These are phyloP conservation scores for Aspergillus cejpii DNA, from an alignment of 2,329 filamentous ascomycete species.

Conservation along the genomic window DNA sequence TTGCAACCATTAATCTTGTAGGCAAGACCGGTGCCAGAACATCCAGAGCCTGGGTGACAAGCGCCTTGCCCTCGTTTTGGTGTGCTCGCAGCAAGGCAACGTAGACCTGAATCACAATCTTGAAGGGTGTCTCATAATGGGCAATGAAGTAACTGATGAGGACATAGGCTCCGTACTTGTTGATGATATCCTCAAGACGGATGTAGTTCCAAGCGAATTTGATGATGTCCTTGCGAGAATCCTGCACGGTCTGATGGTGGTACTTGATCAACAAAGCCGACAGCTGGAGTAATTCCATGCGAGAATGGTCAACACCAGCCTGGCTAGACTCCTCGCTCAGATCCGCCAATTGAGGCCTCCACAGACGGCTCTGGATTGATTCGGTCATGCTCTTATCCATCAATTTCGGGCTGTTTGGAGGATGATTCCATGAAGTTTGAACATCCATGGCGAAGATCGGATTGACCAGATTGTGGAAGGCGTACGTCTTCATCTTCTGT, in stretches of 20 bases:
- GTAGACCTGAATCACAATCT: slow-evolving; percentile 95
- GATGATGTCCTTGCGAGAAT: slow-evolving; percentile 94
- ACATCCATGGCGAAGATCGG: slow-evolving; percentile 96
- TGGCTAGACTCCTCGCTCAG: slow-evolving; percentile 75
- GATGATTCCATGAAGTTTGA: slow-evolving; percentile 66
- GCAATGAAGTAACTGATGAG: slow-evolving; percentile 97
- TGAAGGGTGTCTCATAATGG: slow-evolving; percentile 89
- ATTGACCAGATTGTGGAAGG: slow-evolving; percentile 87
- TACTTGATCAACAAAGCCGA: slow-evolving; percentile 95
- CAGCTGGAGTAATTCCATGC: slow-evolving; percentile 91
- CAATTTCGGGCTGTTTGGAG: slow-evolving; percentile 58
- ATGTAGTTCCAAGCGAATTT: slow-evolving; percentile 99
- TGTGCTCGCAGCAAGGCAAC: slow-evolving; percentile 84
- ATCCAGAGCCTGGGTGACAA: slow-evolving; percentile 92
- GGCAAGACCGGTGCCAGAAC: slow-evolving; percentile 90
- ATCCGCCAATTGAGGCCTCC: slow-evolving; percentile 82
- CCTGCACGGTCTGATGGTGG: slow-evolving; percentile 77
- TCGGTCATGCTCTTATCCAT: slow-evolving; percentile 85
- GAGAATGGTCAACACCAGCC: slow-evolving; percentile 84
- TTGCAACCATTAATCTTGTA: slow-evolving; percentile 58
- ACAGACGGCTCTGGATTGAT: slow-evolving; percentile 83
- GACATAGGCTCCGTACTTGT: slow-evolving; percentile 96
- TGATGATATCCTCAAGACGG: slow-evolving; percentile 95
- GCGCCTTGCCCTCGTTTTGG: slow-evolving; percentile 83
- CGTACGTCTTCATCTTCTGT: slow-evolving; percentile 87